Percentiles rank a stretch among this genome's conserved stretches.
Conservation (phyloP, 345 rosid genomes). For the Orychophragmus violaceus region DNA sequence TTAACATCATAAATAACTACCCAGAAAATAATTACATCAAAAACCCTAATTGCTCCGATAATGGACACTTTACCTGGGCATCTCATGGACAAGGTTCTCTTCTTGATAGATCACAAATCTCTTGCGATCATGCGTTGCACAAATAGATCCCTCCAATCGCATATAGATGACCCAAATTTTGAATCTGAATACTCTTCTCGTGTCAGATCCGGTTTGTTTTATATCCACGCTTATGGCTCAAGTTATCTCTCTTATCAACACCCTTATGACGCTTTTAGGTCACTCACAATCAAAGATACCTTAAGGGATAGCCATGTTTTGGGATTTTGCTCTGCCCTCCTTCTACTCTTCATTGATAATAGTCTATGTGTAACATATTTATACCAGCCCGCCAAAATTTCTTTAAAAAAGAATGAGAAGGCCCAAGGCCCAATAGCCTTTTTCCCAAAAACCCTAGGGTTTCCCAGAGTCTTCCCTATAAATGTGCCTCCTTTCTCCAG, state of each 20-base stretch:
- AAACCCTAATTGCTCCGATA: not conserved
- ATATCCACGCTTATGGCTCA: not conserved
- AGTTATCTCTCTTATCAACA: not conserved
- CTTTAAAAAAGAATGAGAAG: no score
- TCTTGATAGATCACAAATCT: not conserved
- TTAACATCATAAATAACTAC: not conserved
- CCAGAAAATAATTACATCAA: not conserved
- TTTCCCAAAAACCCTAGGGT: no score
- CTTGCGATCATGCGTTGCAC: not conserved
- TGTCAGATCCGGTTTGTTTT: not conserved
- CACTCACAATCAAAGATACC: not conserved
- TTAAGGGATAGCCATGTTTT: not conserved
- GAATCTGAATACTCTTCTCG: not conserved
- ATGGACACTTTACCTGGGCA: not conserved
- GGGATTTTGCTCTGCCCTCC: not conserved
- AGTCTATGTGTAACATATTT: no score
- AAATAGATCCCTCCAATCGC: not conserved
- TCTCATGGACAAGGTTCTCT: conserved; percentile 1
- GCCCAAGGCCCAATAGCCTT: no score
- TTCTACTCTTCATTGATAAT: not conserved
- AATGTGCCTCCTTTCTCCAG: no score
- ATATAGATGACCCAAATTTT: not conserved
- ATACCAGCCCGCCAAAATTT: no score
- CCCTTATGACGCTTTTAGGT: not conserved
- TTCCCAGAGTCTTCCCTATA: no score